These are phyloP conservation scores for Nothopassalora personata DNA, from an alignment of 2,329 filamentous ascomycete genomes.

Conservation along the genomic window DNA sequence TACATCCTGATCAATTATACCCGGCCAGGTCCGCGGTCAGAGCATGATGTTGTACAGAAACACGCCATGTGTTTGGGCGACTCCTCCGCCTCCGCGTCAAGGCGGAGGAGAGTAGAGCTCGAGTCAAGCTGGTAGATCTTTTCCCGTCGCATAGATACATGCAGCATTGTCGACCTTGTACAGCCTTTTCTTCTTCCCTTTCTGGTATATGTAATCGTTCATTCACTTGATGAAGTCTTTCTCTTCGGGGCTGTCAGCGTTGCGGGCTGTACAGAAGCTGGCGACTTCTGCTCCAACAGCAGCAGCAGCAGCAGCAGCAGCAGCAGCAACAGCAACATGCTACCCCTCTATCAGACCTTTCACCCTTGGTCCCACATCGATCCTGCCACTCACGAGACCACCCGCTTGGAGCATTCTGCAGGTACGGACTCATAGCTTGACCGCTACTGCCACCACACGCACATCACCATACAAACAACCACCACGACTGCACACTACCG, in stretches of 20 bases:
- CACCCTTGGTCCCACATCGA: neutral
- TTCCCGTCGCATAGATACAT: neutral
- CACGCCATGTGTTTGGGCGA: neutral
- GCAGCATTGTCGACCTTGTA: neutral
- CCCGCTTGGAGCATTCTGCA: neutral
- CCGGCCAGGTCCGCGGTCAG: neutral
- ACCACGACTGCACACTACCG: constrained; percentile 1
- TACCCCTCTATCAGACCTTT: constrained; percentile 4
- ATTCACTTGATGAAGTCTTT: neutral
- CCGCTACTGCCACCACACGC: constrained; percentile 1
- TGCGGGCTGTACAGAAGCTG: neutral
- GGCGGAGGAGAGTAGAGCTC: neutral
- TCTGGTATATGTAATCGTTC: neutral
- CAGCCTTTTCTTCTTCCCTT: neutral
- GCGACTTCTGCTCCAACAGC: neutral
- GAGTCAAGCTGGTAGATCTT: neutral
- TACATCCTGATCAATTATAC: too few relatives aligned
- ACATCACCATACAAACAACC: neutral
- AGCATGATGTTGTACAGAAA: neutral
- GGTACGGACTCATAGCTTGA: neutral
- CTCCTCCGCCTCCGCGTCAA: neutral
- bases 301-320: neutral
- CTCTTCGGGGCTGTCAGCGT: neutral
- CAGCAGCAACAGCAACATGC: neutral
- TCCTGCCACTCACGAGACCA: constrained; percentile 5